Evolutionary conservation across 2,329 filamentous ascomycete species (phyloP).

Genomic region (Colletotrichum simmondsii): DNA sequence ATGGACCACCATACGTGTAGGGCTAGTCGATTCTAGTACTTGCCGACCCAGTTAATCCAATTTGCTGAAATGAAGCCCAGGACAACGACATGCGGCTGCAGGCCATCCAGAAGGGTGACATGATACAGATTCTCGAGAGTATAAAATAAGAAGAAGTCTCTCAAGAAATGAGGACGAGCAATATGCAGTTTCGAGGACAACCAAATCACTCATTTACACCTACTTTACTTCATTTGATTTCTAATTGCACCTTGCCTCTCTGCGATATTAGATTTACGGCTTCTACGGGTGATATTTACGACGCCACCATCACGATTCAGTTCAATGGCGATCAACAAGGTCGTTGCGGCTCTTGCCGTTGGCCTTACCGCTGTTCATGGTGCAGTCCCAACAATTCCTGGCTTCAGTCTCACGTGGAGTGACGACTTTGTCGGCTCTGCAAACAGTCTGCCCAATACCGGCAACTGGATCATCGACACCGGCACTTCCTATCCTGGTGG

Average conservation of each 20-base stretch:
- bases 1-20: background rate
- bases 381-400: slow-evolving; percentile 34
- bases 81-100: background rate
- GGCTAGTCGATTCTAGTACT: background rate
- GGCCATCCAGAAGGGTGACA: background rate
- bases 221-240: background rate
- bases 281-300: background rate
- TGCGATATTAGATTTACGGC: background rate
- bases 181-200: background rate
- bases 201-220: background rate
- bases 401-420: slow-evolving; percentile 38
- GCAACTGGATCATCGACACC: slow-evolving; percentile 55
- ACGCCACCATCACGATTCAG: background rate
- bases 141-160: background rate
- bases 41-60: background rate
- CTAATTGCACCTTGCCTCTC: background rate
- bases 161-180: background rate
- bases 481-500: slow-evolving; percentile 60
- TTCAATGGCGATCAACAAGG: slow-evolving; percentile 12
- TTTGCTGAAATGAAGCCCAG: background rate
- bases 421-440: slow-evolving; percentile 48
- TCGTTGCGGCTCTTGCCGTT: slow-evolving; percentile 9
- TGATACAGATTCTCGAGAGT: background rate
- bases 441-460: slow-evolving; percentile 46
- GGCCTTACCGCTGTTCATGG: slow-evolving; percentile 22